Conservation (phyloP, 2,329 filamentous ascomycete genomes). For the Sclerotinia borealis region DNA sequence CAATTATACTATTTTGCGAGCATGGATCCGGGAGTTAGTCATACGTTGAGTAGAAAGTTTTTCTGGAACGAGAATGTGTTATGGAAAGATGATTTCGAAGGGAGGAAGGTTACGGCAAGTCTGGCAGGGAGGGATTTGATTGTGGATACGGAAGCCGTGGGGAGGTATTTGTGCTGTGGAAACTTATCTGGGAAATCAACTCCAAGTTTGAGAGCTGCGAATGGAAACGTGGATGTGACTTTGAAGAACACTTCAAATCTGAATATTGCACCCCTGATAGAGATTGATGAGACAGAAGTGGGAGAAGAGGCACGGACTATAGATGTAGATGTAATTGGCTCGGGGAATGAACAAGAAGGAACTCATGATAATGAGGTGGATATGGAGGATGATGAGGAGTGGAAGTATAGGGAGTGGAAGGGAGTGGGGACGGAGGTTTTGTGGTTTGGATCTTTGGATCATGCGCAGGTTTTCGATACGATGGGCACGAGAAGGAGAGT, state of each 20-base stretch:
- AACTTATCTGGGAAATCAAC: constrained; percentile 8
- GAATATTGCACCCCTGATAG: background rate
- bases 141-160: constrained; percentile 46
- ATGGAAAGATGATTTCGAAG: constrained; percentile 50
- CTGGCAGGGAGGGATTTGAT: constrained; percentile 49
- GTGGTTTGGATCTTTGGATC: constrained; percentile 50
- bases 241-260: background rate
- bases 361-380: constrained; percentile 12
- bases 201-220: constrained; percentile 23
- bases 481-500: constrained; percentile 31
- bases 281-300: background rate
- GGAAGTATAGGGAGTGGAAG: constrained; percentile 31
- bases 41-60: constrained; percentile 52
- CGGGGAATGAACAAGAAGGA: background rate
- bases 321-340: background rate
- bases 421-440: constrained; percentile 40
- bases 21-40: constrained; percentile 52
- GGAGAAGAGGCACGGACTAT: background rate
- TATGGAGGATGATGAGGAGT: constrained; percentile 23
- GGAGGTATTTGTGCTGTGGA: constrained; percentile 41
- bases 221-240: constrained; percentile 9
- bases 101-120: constrained; percentile 41
- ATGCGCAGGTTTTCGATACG: constrained; percentile 48
- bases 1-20: constrained; percentile 55
- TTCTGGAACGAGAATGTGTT: constrained; percentile 57